Conservation (phyloP, 106 monocot species). For the Dactylorhiza incarnata region DNA sequence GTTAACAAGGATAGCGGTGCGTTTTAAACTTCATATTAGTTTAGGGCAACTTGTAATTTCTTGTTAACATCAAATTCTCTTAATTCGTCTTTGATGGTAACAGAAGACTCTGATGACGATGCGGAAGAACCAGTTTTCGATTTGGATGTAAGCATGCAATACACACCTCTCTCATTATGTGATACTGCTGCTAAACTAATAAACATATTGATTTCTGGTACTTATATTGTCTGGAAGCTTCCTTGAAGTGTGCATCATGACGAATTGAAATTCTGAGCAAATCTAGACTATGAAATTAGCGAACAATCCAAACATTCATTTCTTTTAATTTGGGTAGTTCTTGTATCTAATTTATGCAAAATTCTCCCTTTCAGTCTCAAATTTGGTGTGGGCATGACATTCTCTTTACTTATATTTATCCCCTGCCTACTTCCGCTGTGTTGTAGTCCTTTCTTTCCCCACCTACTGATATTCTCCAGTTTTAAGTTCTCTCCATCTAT, state of each 20-base stretch:
- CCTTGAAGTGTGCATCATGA: neutral
- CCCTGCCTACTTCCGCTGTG: no score
- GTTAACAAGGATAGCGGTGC: conserved; percentile 17
- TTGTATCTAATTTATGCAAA: no score
- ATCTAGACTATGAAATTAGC: no score
- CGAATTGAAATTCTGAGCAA: neutral
- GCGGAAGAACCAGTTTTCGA: conserved; percentile 61
- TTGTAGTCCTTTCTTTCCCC: no score
- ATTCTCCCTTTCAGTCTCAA: no score
- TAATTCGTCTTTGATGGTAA: neutral
- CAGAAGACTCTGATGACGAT: conserved; percentile 44
- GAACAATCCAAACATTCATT: neutral
- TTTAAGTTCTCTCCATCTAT: no score
- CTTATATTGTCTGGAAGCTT: neutral
- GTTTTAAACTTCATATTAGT: neutral
- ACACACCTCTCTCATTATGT: neutral
- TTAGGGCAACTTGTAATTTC: neutral
- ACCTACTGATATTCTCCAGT: no score
- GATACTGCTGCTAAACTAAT: neutral
- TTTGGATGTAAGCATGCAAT: conserved; percentile 31
- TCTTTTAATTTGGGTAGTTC: neutral
- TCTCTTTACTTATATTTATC: no score
- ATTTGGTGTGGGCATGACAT: no score
- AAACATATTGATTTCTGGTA: neutral
- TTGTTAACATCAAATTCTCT: neutral